Conservation (phyloP, 2,329 filamentous ascomycete species). For the Talaromyces albobiverticillius region DNA sequence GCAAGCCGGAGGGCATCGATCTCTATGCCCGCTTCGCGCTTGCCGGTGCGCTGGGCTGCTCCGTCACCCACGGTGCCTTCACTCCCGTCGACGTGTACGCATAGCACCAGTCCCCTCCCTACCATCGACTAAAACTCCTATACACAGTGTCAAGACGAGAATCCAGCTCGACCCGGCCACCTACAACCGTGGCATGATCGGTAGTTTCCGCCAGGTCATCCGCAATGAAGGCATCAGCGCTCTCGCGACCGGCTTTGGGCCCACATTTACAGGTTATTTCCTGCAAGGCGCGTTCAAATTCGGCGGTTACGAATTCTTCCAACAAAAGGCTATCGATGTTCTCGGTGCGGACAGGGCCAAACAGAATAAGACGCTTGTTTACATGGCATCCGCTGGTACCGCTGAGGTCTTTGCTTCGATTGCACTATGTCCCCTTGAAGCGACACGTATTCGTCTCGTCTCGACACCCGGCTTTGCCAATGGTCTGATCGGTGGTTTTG, state of each 20-base stretch:
- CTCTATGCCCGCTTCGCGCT: slow-evolving; percentile 97
- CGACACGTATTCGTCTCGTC: slow-evolving; percentile 88
- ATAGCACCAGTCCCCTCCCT: slow-evolving; percentile 1
- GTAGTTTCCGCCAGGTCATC: slow-evolving; percentile 82
- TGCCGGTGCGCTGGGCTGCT: slow-evolving; percentile 95
- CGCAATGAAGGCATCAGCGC: slow-evolving; percentile 79
- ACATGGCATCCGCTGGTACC: slow-evolving; percentile 63
- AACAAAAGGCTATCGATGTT: slow-evolving; percentile 79
- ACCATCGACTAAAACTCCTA: not conserved
- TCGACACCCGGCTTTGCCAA: slow-evolving; percentile 80
- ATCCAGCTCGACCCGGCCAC: slow-evolving; percentile 87
- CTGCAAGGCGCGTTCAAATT: slow-evolving; percentile 91
- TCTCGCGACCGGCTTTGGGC: slow-evolving; percentile 76
- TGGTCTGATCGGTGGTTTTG: slow-evolving; percentile 74
- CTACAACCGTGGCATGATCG: slow-evolving; percentile 84
- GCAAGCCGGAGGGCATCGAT: slow-evolving; percentile 59
- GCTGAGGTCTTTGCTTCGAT: slow-evolving; percentile 64
- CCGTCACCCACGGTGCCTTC: slow-evolving; percentile 91
- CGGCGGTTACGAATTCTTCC: slow-evolving; percentile 94
- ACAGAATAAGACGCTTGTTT: slow-evolving; percentile 76
- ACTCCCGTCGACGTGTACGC: slow-evolving; percentile 99
- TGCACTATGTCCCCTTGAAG: slow-evolving; percentile 84
- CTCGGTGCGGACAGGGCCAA: slow-evolving; percentile 73
- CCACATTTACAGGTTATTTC: slow-evolving; percentile 87
- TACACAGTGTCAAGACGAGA: slow-evolving; percentile 82